A percentile compares a stretch with the other conserved stretches of the same genome.
Evolutionary conservation across 2,329 filamentous ascomycete species (phyloP).

Genomic region (Myriangium duriaei): DNA sequence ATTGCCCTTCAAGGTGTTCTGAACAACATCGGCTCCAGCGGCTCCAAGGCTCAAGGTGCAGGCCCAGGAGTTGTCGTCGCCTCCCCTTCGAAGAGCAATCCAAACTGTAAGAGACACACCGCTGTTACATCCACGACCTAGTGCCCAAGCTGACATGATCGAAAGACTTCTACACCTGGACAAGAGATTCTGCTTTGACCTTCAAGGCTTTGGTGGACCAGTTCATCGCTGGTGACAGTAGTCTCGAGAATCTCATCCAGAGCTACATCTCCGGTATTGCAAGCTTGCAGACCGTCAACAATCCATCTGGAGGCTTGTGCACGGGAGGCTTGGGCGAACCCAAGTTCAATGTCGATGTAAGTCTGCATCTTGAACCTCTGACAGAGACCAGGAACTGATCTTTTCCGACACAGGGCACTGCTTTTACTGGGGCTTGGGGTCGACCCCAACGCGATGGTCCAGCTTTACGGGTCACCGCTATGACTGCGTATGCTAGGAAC

Average conservation of each 20-base stretch:
- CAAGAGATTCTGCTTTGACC: conserved; percentile 57
- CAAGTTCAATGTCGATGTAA: conserved; percentile 55
- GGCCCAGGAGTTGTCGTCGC: conserved; percentile 41
- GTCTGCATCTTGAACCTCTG: too few species aligned
- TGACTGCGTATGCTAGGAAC: conserved; percentile 63
- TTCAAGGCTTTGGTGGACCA: conserved; percentile 58
- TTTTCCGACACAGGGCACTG: conserved; percentile 6
- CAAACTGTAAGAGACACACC: conserved; percentile 35
- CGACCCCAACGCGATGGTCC: conserved; percentile 74
- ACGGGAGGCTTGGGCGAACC: conserved; percentile 53
- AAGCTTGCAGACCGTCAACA: conserved; percentile 51
- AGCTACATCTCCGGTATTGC: conserved; percentile 59
- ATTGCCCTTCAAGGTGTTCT: conserved; percentile 41
- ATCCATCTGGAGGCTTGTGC: conserved; percentile 50
- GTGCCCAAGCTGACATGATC: neutral
- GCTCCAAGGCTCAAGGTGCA: conserved; percentile 36
- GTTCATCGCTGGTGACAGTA: conserved; percentile 48
- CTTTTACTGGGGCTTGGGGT: conserved; percentile 58
- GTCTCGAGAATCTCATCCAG: conserved; percentile 49
- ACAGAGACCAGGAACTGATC: too few species aligned
- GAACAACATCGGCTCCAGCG: conserved; percentile 43
- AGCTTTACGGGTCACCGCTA: conserved; percentile 58
- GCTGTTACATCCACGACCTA: neutral
- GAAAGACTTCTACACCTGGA: conserved; percentile 68
- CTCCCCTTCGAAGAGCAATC: conserved; percentile 41